These are phyloP conservation scores for Larix sibirica DNA, from an alignment of 83 land plant genomes.

Conservation along the genomic window DNA sequence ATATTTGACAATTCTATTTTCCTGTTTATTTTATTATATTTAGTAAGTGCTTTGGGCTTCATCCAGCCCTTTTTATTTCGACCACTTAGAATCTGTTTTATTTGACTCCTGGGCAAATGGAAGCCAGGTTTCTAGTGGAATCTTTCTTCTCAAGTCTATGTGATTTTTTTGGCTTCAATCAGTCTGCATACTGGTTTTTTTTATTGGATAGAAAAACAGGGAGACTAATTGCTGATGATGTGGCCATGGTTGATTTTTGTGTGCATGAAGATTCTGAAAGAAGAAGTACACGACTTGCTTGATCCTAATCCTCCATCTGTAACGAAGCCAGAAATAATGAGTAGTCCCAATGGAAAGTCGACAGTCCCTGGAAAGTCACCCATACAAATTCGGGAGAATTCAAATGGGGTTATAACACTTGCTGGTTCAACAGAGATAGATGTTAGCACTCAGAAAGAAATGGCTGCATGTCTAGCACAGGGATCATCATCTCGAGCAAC, in stretches of 20 bases:
- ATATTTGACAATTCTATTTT: neutral
- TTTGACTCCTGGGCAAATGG: neutral
- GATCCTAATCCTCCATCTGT: constrained; percentile 58
- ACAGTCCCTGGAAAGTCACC: constrained; percentile 75
- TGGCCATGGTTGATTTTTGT: constrained; percentile 17
- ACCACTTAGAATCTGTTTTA: neutral
- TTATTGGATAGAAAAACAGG: neutral
- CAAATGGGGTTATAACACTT: constrained; percentile 95
- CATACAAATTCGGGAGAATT: constrained; percentile 91
- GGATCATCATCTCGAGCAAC: constrained; percentile 95
- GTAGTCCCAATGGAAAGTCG: constrained; percentile 52
- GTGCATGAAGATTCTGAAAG: constrained; percentile 81
- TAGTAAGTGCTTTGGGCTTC: neutral
- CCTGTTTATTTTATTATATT: neutral
- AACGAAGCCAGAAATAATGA: constrained; percentile 48
- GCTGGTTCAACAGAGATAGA: constrained; percentile 92
- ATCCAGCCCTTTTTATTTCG: neutral
- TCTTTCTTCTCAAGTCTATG: neutral
- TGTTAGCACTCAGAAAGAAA: constrained; percentile 77
- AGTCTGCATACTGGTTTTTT: neutral
- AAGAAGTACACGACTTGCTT: constrained; percentile 95
- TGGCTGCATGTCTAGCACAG: constrained; percentile 95
- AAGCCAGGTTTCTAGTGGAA: neutral
- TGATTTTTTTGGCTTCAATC: neutral
- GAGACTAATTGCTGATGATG: constrained; percentile 5